Evolutionary conservation across 75 land plant species (phyloP).

Genomic region (Isoetes taiwanensis): DNA sequence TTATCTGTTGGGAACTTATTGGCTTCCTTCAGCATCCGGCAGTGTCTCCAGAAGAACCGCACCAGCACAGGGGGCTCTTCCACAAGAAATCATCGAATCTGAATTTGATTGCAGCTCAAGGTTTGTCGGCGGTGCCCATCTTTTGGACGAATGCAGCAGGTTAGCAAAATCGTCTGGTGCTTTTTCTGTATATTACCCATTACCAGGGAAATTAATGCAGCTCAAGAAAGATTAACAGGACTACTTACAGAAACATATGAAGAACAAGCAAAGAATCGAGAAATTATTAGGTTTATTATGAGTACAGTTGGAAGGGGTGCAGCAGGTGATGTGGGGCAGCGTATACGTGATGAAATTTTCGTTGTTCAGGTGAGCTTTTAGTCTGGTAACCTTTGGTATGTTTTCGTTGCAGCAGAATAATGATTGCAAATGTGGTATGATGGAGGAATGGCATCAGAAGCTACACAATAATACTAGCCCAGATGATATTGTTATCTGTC

Average conservation of each 20-base stretch:
- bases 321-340: slow-evolving; percentile 98
- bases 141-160: too few relatives aligned
- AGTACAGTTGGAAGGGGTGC: slow-evolving; percentile 96
- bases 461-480: slow-evolving; percentile 98
- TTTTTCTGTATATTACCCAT: too few relatives aligned
- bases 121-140: too few relatives aligned
- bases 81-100: too few relatives aligned
- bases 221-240: slow-evolving; percentile 86
- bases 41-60: too few relatives aligned
- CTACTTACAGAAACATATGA: slow-evolving; percentile 40
- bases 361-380: slow-evolving; percentile 68
- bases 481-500: slow-evolving; percentile 98
- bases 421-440: slow-evolving; percentile 96
- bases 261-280: slow-evolving; percentile 53
- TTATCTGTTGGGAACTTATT: too few relatives aligned
- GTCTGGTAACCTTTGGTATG: slow-evolving; percentile 1
- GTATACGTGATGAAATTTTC: slow-evolving; percentile 95
- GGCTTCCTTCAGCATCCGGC: too few relatives aligned
- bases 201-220: slow-evolving; percentile 95
- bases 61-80: too few relatives aligned
- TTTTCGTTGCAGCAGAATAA: slow-evolving; percentile 97
- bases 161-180: too few relatives aligned
- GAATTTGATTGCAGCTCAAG: too few relatives aligned
- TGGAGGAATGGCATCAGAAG: slow-evolving; percentile 99
- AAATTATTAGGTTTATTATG: slow-evolving; percentile 72